These are phyloP conservation scores for Fraxinus pennsylvanica DNA, from an alignment of 257 asterid genomes.

Conservation along the genomic window DNA sequence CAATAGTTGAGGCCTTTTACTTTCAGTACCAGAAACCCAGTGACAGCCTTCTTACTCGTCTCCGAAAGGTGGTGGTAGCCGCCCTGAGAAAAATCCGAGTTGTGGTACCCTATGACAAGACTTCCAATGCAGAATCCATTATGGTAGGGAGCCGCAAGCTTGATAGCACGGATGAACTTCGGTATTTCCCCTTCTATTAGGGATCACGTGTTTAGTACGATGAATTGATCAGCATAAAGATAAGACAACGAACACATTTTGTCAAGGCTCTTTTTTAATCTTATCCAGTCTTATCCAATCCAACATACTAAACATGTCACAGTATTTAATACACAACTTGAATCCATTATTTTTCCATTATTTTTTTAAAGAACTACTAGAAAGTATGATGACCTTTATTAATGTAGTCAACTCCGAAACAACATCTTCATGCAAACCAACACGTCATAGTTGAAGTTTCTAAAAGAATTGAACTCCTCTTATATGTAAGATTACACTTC, in stretches of 20 bases:
- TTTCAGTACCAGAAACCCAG: conserved; percentile 74
- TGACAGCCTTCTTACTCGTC: conserved; percentile 67
- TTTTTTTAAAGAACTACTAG: too few relatives aligned
- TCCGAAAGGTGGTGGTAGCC: conserved; percentile 67
- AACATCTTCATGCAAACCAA: too few relatives aligned
- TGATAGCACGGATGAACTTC: conserved; percentile 44
- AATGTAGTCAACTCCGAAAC: too few relatives aligned
- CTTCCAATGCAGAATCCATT: conserved; percentile 45
- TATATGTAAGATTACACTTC: too few relatives aligned
- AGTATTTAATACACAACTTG: too few relatives aligned
- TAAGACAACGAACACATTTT: not conserved
- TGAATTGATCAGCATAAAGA: not conserved
- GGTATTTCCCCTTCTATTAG: conserved; percentile 30
- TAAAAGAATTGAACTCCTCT: too few relatives aligned
- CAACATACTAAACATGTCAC: not conserved
- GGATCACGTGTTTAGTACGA: not conserved
- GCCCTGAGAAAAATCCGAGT: conserved; percentile 48
- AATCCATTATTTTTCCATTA: too few relatives aligned
- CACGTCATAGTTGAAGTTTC: too few relatives aligned
- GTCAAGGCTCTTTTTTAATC: too few relatives aligned
- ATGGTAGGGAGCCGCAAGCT: conserved; percentile 62
- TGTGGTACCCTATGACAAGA: conserved; percentile 47
- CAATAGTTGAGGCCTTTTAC: conserved; percentile 51
- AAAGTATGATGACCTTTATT: too few relatives aligned
- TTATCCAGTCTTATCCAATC: not conserved